Conservation (phyloP, 306 rosid species). For the Pyrus pyrifolia region DNA sequence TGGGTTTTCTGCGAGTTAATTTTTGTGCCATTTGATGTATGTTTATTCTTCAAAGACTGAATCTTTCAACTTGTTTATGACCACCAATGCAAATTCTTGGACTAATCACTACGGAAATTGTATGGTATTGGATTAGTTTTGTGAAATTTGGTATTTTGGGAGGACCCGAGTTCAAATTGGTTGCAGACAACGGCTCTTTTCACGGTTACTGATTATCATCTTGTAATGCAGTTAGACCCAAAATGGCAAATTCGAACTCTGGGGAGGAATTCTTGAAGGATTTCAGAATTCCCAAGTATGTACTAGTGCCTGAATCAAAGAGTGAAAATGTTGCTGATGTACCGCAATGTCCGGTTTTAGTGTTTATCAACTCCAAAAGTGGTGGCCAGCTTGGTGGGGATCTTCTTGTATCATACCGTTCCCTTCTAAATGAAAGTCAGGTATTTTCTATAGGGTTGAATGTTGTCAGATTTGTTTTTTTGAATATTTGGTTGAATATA, state of each 20-base stretch:
- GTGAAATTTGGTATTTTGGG: background rate
- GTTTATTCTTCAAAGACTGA: background rate
- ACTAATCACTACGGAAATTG: background rate
- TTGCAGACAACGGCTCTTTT: background rate
- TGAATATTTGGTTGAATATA: background rate
- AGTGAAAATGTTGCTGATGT: constrained; percentile 15
- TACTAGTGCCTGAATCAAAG: constrained; percentile 42
- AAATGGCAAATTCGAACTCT: constrained; percentile 33
- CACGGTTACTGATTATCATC: background rate
- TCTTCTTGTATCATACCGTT: constrained; percentile 51
- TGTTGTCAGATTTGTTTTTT: background rate
- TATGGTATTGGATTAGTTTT: background rate
- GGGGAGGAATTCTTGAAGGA: constrained; percentile 29
- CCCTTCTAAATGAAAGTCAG: constrained; percentile 62
- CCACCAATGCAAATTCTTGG: background rate
- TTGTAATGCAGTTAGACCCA: constrained; percentile 21
- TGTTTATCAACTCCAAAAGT: constrained; percentile 83
- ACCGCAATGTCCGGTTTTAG: constrained; percentile 67
- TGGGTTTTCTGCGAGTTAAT: background rate
- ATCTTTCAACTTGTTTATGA: background rate
- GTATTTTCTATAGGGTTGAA: constrained; percentile 11
- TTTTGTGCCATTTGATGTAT: background rate
- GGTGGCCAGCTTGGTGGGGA: constrained; percentile 98
- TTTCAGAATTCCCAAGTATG: constrained; percentile 62
- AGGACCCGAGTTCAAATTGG: background rate